Evolutionary conservation across 2,329 filamentous ascomycete species (phyloP), one percentile per base, ranked within the genome.

Genomic region (Botryosphaeria agaves): DNA sequence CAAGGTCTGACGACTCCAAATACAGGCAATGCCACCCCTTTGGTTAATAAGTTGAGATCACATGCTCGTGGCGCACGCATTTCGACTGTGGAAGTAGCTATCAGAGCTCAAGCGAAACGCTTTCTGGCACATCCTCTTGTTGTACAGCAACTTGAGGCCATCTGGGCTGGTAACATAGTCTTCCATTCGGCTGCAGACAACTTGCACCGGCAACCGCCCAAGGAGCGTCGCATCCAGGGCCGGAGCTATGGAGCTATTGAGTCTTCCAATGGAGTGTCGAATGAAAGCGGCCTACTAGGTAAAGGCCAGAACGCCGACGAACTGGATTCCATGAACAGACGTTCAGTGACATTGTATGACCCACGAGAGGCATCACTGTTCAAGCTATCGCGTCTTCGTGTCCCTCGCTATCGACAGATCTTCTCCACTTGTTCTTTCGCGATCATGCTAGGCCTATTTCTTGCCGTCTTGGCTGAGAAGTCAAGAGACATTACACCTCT

Each of bases 141-240:
- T 1, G 78, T 94, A 6, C 83, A 91, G 51, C 85, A 94, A 48
- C 64, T 95, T n/a, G 84, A 94, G 52, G 85, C 84, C 26, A 93
- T 95, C 37, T 95, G 87, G 87, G 87, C 83, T 14, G 87, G 87
- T 17, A 87, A 80, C 12, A 89, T 95, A 39, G 84, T 89, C 40
- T 94, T 95, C 47, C 84, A 93, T 53, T 89, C 83, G 2, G 73
- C 77, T 8, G 82, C 83, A 4, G 85, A 94, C 50, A 79, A 70
- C 39, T 59, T 94, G 15, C 87, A 94, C 50, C 74, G 83, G 26
- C 55, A 56, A 28, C 64, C 61, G 18, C 49, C 56, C 5, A 46
- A 52, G 14, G 41, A 52, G 1, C 44, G 42, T 4, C 47, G 43
- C 33, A 37, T 39, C 42, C 34, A 49, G 24, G 34, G 35, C 36